Evolutionary conservation across 2,329 filamentous ascomycete genomes (phyloP).

Genomic region (Claviceps purpurea): DNA sequence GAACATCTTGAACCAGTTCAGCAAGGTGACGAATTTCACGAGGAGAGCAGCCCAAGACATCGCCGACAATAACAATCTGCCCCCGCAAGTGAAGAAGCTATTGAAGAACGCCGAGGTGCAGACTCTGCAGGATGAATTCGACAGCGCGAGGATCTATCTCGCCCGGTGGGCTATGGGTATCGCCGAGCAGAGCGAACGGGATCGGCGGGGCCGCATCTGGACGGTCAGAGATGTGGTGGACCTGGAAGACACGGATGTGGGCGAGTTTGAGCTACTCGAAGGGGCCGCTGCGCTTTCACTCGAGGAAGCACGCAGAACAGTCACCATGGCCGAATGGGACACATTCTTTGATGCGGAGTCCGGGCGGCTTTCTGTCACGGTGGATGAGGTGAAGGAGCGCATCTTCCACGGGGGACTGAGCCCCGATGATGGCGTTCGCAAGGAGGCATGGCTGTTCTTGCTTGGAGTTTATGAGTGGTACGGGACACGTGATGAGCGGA

Average conservation of each 20-base stretch:
- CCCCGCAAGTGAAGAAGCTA: constrained; percentile 72
- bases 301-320: constrained; percentile 61
- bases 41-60: constrained; percentile 83
- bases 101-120: constrained; percentile 89
- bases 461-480: constrained; percentile 91
- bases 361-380: constrained; percentile 64
- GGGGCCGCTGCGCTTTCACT: constrained; percentile 61
- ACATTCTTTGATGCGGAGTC: constrained; percentile 67
- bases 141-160: constrained; percentile 86
- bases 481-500: constrained; percentile 73
- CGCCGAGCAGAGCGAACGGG: constrained; percentile 86
- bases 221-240: constrained; percentile 86
- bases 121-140: constrained; percentile 91
- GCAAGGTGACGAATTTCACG: constrained; percentile 94
- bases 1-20: constrained; percentile 94
- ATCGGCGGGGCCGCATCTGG: constrained; percentile 78
- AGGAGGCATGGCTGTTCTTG: constrained; percentile 93
- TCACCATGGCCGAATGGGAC: constrained; percentile 82
- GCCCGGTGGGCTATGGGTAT: constrained; percentile 98
- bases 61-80: constrained; percentile 79
- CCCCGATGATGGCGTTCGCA: constrained; percentile 78
- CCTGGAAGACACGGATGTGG: constrained; percentile 87
- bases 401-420: constrained; percentile 91
- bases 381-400: constrained; percentile 92
- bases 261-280: constrained; percentile 89